phyloP scores from a whole-genome alignment of 2,329 filamentous ascomycete genomes.

The Dactylellina cionopaga region DNA sequence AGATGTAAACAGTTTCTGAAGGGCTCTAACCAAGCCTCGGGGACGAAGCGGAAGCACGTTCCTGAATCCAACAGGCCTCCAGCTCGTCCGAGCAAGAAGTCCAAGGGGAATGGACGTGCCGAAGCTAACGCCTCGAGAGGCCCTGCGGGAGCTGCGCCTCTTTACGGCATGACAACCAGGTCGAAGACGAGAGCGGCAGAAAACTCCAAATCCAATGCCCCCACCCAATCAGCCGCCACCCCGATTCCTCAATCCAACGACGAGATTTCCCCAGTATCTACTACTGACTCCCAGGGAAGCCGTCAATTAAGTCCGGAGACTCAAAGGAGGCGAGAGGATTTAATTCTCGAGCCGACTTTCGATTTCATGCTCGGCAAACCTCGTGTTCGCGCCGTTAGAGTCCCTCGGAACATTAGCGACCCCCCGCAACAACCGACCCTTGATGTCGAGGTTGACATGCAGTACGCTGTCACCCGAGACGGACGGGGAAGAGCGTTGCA shows the following conservation, averaged over 20 bases:
- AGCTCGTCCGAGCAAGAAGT: conserved; percentile 7
- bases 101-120: background rate
- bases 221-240: conserved; percentile 8
- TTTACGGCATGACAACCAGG: conserved; percentile 2
- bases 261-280: background rate
- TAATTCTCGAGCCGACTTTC: conserved; percentile 2
- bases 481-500: conserved; percentile 3
- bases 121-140: background rate
- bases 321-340: background rate
- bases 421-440: background rate
- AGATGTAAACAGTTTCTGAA: background rate
- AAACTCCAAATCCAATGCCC: background rate
- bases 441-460: background rate
- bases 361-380: conserved; percentile 20
- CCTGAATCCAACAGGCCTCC: background rate
- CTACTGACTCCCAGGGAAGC: background rate
- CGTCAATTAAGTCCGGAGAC: conserved; percentile 11
- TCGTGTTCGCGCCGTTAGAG: conserved; percentile 8
- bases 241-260: no score
- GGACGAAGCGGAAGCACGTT: conserved; percentile 27
- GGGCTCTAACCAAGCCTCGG: background rate
- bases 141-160: conserved; percentile 2
- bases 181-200: background rate
- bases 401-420: background rate
- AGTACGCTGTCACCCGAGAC: background rate